phyloP scores from a whole-genome alignment of 176 grass and related monocot species.

The Ensete glaucum region DNA sequence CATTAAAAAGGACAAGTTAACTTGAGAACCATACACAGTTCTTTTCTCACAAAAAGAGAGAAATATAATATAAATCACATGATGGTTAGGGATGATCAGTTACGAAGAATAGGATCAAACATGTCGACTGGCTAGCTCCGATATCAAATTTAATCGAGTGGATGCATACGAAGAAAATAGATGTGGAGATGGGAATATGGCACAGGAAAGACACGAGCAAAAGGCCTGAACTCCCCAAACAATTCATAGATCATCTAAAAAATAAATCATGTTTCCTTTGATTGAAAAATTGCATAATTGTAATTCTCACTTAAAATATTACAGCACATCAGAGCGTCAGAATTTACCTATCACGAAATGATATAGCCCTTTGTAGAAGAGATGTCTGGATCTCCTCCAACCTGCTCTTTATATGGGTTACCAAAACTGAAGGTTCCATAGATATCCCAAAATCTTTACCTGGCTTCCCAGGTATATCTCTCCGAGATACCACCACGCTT shows the following conservation, averaged over 20 bases:
- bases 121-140: too few relatives aligned
- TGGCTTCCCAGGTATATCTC: slow-evolving; percentile 83
- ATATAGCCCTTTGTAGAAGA: slow-evolving; percentile 68
- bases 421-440: slow-evolving; percentile 65
- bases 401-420: slow-evolving; percentile 61
- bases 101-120: too few relatives aligned
- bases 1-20: too few relatives aligned
- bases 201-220: too few relatives aligned
- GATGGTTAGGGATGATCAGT: too few relatives aligned
- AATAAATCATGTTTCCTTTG: not conserved
- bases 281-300: not conserved
- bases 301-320: not conserved
- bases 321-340: not conserved
- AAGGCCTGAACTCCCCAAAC: too few relatives aligned
- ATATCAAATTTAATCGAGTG: too few relatives aligned
- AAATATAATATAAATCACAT: not conserved
- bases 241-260: too few relatives aligned
- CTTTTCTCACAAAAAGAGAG: too few relatives aligned
- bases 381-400: slow-evolving; percentile 87
- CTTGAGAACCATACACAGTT: too few relatives aligned
- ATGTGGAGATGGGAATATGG: too few relatives aligned
- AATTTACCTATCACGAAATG: slow-evolving; percentile 86
- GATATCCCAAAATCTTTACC: slow-evolving; percentile 94
- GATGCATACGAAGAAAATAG: too few relatives aligned
- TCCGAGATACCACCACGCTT: slow-evolving; percentile 67